Conservation (phyloP, 306 rosid genomes). For the Echinosophora koreensis region DNA sequence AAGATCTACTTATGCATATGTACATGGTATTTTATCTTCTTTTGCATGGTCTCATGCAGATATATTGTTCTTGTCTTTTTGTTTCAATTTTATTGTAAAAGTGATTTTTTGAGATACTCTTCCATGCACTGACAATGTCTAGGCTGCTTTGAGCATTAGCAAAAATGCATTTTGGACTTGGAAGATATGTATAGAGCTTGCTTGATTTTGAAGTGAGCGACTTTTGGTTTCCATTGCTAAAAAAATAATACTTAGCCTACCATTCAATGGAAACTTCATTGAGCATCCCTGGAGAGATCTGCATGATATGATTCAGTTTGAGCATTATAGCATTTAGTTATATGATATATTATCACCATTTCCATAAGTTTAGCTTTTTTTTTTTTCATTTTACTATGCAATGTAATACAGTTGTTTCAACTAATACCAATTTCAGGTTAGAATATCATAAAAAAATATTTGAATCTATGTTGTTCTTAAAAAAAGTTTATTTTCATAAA, state of each 20-base stretch:
- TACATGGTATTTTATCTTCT: constrained; percentile 1
- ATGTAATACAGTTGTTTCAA: background rate
- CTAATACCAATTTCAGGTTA: background rate
- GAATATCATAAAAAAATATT: constrained; percentile 6
- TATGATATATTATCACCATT: background rate
- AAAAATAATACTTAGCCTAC: background rate
- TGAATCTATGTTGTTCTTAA: background rate
- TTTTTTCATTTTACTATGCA: constrained; percentile 26
- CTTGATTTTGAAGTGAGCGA: constrained; percentile 13
- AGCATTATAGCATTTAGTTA: constrained; percentile 13
- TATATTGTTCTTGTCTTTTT: constrained; percentile 26
- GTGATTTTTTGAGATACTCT: constrained; percentile 18
- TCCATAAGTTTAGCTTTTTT: background rate
- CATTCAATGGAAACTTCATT: background rate
- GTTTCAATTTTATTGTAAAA: constrained; percentile 2
- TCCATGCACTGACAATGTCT: background rate
- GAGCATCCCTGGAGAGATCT: constrained; percentile 1
- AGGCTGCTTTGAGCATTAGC: constrained; percentile 12
- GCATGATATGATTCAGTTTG: background rate
- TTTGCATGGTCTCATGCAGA: constrained; percentile 12
- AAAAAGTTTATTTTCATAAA: background rate
- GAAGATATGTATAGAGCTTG: constrained; percentile 29
- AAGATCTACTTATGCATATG: constrained; percentile 8
- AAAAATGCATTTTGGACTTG: constrained; percentile 25
- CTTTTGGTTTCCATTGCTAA: constrained; percentile 21